Evolutionary conservation across 2,329 filamentous ascomycete species (phyloP), one percentile per base, ranked within the genome.

Genomic region (Pseudogymnoascus sp.): DNA sequence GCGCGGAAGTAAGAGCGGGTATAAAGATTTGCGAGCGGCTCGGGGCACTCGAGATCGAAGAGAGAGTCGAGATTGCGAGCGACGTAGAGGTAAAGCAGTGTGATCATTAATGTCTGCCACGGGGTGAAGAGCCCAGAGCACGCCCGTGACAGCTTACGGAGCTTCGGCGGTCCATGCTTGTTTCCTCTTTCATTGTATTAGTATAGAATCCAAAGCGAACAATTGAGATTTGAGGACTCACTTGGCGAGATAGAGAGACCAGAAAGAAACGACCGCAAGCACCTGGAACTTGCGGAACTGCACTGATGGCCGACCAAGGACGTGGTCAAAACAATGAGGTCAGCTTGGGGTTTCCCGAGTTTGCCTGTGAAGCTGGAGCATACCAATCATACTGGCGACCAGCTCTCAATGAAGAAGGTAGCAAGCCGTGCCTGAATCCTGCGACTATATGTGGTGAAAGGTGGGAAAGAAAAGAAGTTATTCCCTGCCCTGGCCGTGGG

Each of bases 201-300:
- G 60, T 35, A 57, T 59, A 18, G 38, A 36, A 59, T 61, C 14
- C 50, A 22, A 11, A 38, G n/a, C 33, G 4, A 33, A 63, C 8
- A 33, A 39, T 28, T 36, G 38, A 35, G 15, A 35, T 57, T 20
- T 25, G 30, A 36, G 18, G 15, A 70, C 78, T 64, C 78, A 90
- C 89, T 83, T 86, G 70, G 87, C 82, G 28, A 97, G 78, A 72
- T 97, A 97, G 53, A 87, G 76, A 4, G 89, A 88, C 94, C 94
- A 99, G 71, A 97, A 94, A 0, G 89, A 86, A 61, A 97, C 82
- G 12, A 97, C 94, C 20, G 89, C 87, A 66, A 97, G 83, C 68
- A 99, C 91, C 74, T 97, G 93, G 58, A 95, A 87, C 70, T 95
- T 91, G 65, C 93, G 86, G 70, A 95, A 96, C 77, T 93, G 90